Base-by-base conservation (phyloP, 345 rosid species). In the Garcia nutans region DNA sequence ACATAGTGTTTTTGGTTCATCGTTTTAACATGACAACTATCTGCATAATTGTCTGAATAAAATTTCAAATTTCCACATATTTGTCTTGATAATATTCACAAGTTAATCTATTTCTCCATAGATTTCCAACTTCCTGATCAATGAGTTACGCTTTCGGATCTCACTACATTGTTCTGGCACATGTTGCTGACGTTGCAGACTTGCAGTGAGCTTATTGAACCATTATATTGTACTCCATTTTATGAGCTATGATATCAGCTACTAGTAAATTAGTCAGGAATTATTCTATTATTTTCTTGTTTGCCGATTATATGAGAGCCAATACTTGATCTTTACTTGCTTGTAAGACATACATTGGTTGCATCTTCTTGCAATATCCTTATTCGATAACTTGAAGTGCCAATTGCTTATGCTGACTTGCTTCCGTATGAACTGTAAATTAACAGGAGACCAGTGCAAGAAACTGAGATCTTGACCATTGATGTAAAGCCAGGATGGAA, bases 401-500 rank as follows among this genome's bases (percentile, higher is more conserved):
- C 23, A 45, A 2, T 23, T 28, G 10, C 4, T 52, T 44, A 47
- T 63, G 8, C 45, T 70, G 52, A 82, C 61, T 67, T 55, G 31
- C 24, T 28, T 23, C 23, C 23, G 59, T 63, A 68, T 76, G 71
- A 72, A 57, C 71, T 55, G 23, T 23, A 45, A 45, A 26, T 26
- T 31, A 79, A 73, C 84, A 91, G 99, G 81, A 78, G 89, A 75
- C 93, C 87, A n/a, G 88, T 75, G 1, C 89, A 85, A 54, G 96
- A 96, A 76, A 86, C 94, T 11, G 99, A 96, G 88, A 90, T 93
- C 63, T 60, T 96, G 59, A 91, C 93, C 6, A 93, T 93, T 54
- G 96, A 84, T 47, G 97, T 96, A 77, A 93, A 96, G 84, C 99
- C 97, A 0, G 97, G 99, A 42, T 93, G 98, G 99, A 96, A 96